Conservation (phyloP, 169 alveolate genomes). For the Besnoitia besnoiti region DNA sequence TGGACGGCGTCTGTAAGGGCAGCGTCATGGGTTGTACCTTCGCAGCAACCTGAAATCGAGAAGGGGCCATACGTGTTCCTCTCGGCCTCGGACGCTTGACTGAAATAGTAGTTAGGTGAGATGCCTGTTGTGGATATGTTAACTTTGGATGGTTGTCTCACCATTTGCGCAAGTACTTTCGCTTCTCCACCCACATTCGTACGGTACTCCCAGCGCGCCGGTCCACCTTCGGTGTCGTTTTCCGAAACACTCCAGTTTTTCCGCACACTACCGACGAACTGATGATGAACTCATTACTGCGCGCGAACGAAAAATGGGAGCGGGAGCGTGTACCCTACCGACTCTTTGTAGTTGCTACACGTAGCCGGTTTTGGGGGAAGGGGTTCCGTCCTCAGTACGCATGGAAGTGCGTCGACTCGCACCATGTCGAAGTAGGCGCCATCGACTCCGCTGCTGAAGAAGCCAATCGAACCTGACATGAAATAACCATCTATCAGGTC, state of each 20-base stretch:
- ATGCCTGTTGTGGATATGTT: background rate
- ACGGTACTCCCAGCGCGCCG: constrained; percentile 76
- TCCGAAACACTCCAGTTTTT: constrained; percentile 39
- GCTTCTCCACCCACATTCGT: constrained; percentile 82
- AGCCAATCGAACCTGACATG: constrained; percentile 82
- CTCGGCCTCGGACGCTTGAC: constrained; percentile 18
- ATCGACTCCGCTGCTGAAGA: constrained; percentile 80
- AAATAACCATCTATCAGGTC: constrained; percentile 81
- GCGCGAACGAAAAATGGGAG: background rate
- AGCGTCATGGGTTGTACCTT: constrained; percentile 44
- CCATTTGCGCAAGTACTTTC: constrained; percentile 80
- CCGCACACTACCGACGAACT: constrained; percentile 37
- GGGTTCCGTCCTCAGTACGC: constrained; percentile 75
- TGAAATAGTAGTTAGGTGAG: background rate
- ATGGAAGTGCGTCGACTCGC: constrained; percentile 81
- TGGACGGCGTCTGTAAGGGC: constrained; percentile 67
- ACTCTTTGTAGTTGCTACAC: constrained; percentile 79
- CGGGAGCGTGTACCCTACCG: constrained; percentile 32
- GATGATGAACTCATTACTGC: constrained; percentile 25
- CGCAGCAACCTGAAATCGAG: constrained; percentile 64
- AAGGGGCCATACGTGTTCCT: constrained; percentile 24
- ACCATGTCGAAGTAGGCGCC: constrained; percentile 77
- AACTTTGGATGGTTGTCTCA: constrained; percentile 49
- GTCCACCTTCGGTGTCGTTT: background rate
- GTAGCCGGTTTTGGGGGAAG: constrained; percentile 79